Evolutionary conservation across 257 asterid genomes (phyloP).

Genomic region (Jacaranda mimosifolia): DNA sequence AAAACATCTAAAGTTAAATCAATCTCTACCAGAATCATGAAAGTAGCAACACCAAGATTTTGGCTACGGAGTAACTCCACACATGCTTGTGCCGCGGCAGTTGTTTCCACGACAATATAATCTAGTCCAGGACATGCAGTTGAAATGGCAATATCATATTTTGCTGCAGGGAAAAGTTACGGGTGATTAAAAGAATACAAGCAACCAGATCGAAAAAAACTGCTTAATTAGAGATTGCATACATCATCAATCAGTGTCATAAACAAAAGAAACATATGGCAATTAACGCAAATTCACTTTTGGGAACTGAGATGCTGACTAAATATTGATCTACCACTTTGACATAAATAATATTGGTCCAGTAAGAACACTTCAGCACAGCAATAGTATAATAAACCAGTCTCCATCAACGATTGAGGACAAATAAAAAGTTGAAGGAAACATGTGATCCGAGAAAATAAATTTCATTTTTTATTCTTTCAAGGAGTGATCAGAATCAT

Average conservation of each 20-base stretch:
- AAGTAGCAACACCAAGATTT: constrained; percentile 94
- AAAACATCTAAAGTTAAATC: constrained; percentile 12
- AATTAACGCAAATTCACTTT: constrained; percentile 12
- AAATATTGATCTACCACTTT: constrained; percentile 1
- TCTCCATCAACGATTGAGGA: not conserved
- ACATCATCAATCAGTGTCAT: constrained; percentile 18
- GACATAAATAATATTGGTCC: not conserved
- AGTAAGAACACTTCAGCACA: not conserved
- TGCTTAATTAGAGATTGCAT: not conserved
- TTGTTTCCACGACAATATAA: constrained; percentile 91
- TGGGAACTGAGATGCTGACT: constrained; percentile 18
- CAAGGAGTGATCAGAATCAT: not conserved
- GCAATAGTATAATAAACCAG: not conserved
- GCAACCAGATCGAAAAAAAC: not conserved
- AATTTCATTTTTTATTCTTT: not conserved
- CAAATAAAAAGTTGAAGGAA: not conserved
- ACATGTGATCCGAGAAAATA: not conserved
- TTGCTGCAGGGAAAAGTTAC: constrained; percentile 59
- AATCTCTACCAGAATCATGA: constrained; percentile 84
- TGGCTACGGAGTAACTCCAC: constrained; percentile 85
- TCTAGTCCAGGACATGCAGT: constrained; percentile 96
- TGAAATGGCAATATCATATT: constrained; percentile 92
- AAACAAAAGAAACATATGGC: constrained; percentile 14
- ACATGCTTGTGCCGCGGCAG: constrained; percentile 87
- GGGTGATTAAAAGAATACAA: constrained; percentile 21